These are phyloP conservation scores for Podospora comata DNA, from an alignment of 495 filamentous ascomycete species.

Conservation along the genomic window DNA sequence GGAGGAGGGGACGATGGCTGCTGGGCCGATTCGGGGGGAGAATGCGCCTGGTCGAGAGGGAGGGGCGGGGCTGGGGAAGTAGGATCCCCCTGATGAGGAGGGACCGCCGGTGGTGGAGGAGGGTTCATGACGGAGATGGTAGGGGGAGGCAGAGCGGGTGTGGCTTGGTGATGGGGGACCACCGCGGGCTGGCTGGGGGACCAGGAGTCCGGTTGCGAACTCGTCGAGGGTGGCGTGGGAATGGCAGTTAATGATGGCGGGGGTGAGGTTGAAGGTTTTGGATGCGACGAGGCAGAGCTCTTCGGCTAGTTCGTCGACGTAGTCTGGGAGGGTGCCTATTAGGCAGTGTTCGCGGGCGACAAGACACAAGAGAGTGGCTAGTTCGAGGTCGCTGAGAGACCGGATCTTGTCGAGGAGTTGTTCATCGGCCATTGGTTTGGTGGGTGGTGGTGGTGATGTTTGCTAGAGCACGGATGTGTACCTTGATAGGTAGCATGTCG, in stretches of 20 bases:
- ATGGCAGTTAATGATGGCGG: slow-evolving; percentile 67
- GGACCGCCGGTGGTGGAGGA: slow-evolving; percentile 7
- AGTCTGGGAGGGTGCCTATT: slow-evolving; percentile 64
- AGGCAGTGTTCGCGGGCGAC: slow-evolving; percentile 81
- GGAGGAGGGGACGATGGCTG: slow-evolving; percentile 11
- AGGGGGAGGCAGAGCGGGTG: slow-evolving; percentile 36
- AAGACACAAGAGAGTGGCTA: slow-evolving; percentile 78
- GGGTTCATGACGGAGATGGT: slow-evolving; percentile 31
- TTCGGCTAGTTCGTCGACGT: slow-evolving; percentile 60
- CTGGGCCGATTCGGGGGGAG: neutral
- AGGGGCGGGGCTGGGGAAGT: slow-evolving; percentile 21
- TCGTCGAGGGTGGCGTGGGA: slow-evolving; percentile 71
- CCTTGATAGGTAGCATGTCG: slow-evolving; percentile 1
- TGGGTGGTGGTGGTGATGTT: neutral
- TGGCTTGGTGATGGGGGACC: slow-evolving; percentile 25
- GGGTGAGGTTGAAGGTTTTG: slow-evolving; percentile 67
- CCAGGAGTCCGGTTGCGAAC: slow-evolving; percentile 66
- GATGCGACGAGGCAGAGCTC: slow-evolving; percentile 70
- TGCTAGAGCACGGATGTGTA: neutral
- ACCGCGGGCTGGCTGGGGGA: slow-evolving; percentile 27
- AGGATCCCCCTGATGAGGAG: slow-evolving; percentile 20
- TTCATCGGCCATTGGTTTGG: slow-evolving; percentile 56
- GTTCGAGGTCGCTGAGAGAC: slow-evolving; percentile 79
- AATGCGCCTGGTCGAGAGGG: slow-evolving; percentile 5
- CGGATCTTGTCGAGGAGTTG: slow-evolving; percentile 62